Evolutionary conservation across 345 rosid species (phyloP), one percentile per base, ranked within the genome.

Genomic region (Aegle marmelos): DNA sequence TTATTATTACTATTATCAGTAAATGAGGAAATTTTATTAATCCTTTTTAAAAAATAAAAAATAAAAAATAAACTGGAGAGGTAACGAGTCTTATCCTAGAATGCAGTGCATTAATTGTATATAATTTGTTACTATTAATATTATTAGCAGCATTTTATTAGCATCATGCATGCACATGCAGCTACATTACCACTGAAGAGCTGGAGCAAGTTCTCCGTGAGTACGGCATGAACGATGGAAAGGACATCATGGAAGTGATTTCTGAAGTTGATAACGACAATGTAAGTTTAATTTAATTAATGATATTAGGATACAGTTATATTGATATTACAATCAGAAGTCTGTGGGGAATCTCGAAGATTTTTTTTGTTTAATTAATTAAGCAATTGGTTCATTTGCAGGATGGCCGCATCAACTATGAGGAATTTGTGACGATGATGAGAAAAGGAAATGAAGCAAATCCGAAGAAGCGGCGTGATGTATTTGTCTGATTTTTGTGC

Each of bases 361-460:
- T 7, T 0, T 37, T 61, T 0, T 19, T 74, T 36, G 24, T 59
- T 2, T 16, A 19, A 5, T 17, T 3, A 45, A 45, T 45, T 45
- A 13, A 45, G 14, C 3, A 2, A 45, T 45, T 45, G 50, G 13
- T 53, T 53, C 5, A 53, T 56, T 75, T 81, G 72, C 86, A 96
- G 97, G 99, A 94, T 83, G 98, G 98, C 3, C 82, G 92, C 73
- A 92, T 96, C 79, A 92, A 94, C 86, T 96, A 96, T 25, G 97
- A 94, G 34, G 99, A 96, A 76, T 96, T 96, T 58, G 98, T 91
- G 77, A 97, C 97, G 3, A 96, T 96, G 98, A 96, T 96, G 99
- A 88, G 88, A 82, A 96, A 94, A 91, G 99, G 97, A 78, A 96
- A 90, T 80, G 97, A 92, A 71, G 89, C 89, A 4, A 85, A 90